A percentile compares a stretch with the other conserved stretches of the same genome.
Evolutionary conservation across 495 filamentous ascomycete genomes (phyloP).

Genomic region (Podospora didyma): DNA sequence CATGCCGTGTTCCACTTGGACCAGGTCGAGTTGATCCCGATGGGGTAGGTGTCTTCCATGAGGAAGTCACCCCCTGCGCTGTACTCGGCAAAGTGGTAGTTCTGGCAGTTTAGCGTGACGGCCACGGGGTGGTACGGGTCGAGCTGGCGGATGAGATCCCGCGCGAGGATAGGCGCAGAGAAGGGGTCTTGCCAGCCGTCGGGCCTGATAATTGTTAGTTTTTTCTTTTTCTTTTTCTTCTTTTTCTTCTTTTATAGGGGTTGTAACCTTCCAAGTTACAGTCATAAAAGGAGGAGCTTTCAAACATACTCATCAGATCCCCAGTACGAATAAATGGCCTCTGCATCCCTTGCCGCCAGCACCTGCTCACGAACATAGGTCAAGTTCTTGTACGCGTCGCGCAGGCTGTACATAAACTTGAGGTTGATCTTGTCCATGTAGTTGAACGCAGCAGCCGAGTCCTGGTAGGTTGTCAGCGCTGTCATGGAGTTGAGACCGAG

Average conservation of each 20-base stretch:
- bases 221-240: neutral
- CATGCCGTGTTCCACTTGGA: slow-evolving; percentile 53
- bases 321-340: slow-evolving; percentile 62
- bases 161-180: slow-evolving; percentile 32
- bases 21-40: slow-evolving; percentile 52
- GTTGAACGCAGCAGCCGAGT: slow-evolving; percentile 47
- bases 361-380: slow-evolving; percentile 51
- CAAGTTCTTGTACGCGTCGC: slow-evolving; percentile 56
- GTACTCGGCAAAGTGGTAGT: slow-evolving; percentile 66
- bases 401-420: slow-evolving; percentile 64
- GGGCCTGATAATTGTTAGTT: slow-evolving; percentile 31
- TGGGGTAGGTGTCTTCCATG: slow-evolving; percentile 63
- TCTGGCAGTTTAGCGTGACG: slow-evolving; percentile 64
- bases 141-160: slow-evolving; percentile 45
- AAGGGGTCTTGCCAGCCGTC: slow-evolving; percentile 63
- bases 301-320: slow-evolving; percentile 56
- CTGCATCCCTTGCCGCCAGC: slow-evolving; percentile 43
- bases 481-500: slow-evolving; percentile 41
- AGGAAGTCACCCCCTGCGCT: slow-evolving; percentile 59
- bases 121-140: slow-evolving; percentile 70
- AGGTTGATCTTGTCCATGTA: slow-evolving; percentile 54
- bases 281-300: too few relatives aligned
- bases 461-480: slow-evolving; percentile 31
- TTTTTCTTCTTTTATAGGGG: too few relatives aligned
- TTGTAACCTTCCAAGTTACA: too few relatives aligned